Evolutionary conservation across 768 basidiomycete genomes (phyloP).

Genomic region (Rhodosporidiobolus sp.): DNA sequence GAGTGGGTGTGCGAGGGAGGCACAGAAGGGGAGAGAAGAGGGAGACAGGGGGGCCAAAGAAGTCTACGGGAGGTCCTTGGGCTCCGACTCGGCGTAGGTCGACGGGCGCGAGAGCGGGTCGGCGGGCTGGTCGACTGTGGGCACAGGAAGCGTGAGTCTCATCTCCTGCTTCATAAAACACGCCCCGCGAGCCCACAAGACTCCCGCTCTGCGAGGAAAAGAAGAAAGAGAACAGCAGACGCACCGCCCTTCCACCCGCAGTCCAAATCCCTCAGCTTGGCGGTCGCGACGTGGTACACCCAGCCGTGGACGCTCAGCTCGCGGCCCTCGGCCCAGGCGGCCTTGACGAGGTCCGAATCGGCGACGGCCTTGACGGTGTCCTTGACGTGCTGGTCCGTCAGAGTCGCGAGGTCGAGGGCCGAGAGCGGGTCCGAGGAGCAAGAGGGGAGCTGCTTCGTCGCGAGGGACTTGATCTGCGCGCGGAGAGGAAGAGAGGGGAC

Average conservation of each 20-base stretch:
- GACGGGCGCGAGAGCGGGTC: conserved; percentile 33
- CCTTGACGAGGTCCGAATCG: conserved; percentile 13
- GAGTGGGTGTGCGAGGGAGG: too few species aligned
- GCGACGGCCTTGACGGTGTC: conserved; percentile 29
- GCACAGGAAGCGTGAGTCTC: background rate
- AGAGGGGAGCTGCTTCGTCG: conserved; percentile 17
- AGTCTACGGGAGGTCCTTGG: background rate
- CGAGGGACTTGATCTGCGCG: conserved; percentile 35
- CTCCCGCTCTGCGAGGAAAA: background rate
- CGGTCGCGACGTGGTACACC: conserved; percentile 38
- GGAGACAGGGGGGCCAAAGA: too few species aligned
- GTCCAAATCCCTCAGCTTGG: conserved; percentile 36
- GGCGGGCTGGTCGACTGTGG: conserved; percentile 11
- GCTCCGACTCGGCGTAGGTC: conserved; percentile 26
- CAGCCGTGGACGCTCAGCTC: conserved; percentile 38
- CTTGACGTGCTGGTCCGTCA: conserved; percentile 35
- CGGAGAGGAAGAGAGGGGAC: background rate
- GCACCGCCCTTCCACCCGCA: conserved; percentile 33
- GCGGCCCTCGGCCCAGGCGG: conserved; percentile 32
- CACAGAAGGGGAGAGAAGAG: too few species aligned
- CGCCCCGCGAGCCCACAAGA: too few species aligned
- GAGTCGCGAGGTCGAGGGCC: conserved; percentile 14
- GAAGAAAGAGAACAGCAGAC: background rate
- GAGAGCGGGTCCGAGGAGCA: conserved; percentile 21
- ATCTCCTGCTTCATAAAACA: background rate